Base-by-base conservation (phyloP, 2,329 filamentous ascomycete species). In the Fusarium euwallaceae region DNA sequence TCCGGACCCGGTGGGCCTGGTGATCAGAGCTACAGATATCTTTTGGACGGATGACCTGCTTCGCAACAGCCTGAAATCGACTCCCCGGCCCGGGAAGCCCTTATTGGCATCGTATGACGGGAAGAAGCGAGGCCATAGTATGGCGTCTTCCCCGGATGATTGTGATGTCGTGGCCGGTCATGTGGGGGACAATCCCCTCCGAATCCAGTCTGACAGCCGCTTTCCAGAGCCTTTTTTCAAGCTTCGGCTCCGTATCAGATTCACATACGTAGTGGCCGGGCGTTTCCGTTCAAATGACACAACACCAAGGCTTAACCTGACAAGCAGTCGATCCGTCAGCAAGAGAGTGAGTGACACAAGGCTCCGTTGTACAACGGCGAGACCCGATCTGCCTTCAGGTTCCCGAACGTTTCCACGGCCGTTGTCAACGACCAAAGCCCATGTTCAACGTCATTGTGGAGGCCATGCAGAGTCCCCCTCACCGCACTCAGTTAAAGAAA, bases 61-160 rank as follows among this genome's bases (percentile, higher is more conserved):
- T 20, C 24, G n/a, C 27, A 36, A 24, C 43, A 32, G 63, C 64
- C 32, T 59, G 43, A 27, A 32, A 32, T 61, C 48, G 27, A 67
- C 37, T 58, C 61, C 59, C 73, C 74, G 71, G 70, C 29, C 75
- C 74, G 72, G 72, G 45, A 72, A 56, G 27, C 64, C 17, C 53
- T 41, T 41, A 56, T 70, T 61, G 61, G 58, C 67, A 78, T 78
- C 76, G 76, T 78, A 78, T 77, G 76, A 78, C 76, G 70, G 69
- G 64, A 70, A 74, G 61, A 66, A 67, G 67, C 64, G 70, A 74
- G 69, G 11, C 64, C 64, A 62, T 64, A 34, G 32, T 34, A 51
- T 67, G 66, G 68, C 32, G 61, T 48, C 48, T 69, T 69, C 73
- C 64, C 76, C 72, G 69, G 72, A 66, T 37, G 60, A 69, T 64